These are phyloP conservation scores for Stramenopiles sp. DNA, from an alignment of 352 stramenopile species.

Conservation along the genomic window DNA sequence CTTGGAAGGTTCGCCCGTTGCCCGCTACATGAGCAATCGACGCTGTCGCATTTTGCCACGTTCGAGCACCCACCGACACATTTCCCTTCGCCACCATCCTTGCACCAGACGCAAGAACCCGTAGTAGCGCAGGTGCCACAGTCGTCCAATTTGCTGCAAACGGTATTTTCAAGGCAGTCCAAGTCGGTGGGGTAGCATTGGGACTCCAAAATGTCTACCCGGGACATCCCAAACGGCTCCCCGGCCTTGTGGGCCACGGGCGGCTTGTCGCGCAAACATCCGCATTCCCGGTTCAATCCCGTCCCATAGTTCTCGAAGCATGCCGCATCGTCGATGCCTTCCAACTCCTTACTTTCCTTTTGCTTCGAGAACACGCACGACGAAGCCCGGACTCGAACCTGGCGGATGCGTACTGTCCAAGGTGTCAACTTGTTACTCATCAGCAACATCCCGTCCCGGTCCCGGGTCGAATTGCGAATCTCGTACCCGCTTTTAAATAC, in stretches of 20 bases:
- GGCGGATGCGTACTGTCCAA: not conserved
- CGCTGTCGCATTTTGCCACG: not conserved
- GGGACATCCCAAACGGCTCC: too few species aligned
- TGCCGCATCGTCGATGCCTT: not conserved
- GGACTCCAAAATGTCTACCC: too few species aligned
- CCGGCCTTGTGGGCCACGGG: not conserved
- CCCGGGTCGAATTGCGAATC: not conserved
- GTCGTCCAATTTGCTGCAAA: not conserved
- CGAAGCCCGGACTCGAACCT: not conserved
- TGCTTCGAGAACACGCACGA: not conserved
- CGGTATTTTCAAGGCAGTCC: not conserved
- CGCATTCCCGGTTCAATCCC: not conserved
- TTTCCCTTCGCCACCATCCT: not conserved
- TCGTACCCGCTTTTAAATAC: not conserved
- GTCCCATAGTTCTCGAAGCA: not conserved
- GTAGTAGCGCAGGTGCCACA: not conserved
- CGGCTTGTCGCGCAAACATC: not conserved
- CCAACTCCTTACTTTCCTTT: too few species aligned
- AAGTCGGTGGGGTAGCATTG: too few species aligned
- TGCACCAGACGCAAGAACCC: not conserved
- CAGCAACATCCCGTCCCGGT: not conserved
- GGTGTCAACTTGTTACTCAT: slow-evolving; percentile 1
- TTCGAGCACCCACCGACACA: not conserved
- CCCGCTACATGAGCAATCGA: not conserved
- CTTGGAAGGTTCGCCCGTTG: not conserved